Evolutionary conservation across 352 stramenopile genomes (phyloP).

Genomic region (Thalassiosira exigua): DNA sequence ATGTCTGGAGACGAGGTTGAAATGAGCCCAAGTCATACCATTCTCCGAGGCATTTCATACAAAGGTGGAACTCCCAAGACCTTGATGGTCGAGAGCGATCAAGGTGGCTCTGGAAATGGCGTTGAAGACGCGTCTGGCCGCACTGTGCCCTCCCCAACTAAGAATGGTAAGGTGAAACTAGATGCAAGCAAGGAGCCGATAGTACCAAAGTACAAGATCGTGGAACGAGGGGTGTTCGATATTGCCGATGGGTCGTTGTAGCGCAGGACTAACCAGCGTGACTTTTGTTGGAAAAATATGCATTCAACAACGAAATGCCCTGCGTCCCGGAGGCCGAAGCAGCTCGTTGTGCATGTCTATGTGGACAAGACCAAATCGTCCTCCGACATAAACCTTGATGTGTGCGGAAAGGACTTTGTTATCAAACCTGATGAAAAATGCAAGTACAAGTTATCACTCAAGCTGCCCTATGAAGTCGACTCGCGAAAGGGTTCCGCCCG

Average conservation of each 20-base stretch:
- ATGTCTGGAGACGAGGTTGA: conserved; percentile 48
- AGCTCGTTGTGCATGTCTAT: conserved; percentile 35
- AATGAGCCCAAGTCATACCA: conserved; percentile 55
- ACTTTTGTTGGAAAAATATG: too few relatives aligned
- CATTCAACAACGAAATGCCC: not conserved
- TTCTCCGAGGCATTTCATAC: conserved; percentile 64
- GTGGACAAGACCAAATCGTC: conserved; percentile 29
- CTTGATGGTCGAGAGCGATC: conserved; percentile 45
- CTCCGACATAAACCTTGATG: conserved; percentile 42
- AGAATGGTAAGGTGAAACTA: conserved; percentile 1
- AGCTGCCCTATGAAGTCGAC: conserved; percentile 37
- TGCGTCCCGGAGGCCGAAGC: conserved; percentile 27
- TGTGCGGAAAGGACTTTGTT: conserved; percentile 38
- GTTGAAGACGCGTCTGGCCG: not conserved
- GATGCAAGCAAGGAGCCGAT: too few relatives aligned
- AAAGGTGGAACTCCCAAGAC: conserved; percentile 60
- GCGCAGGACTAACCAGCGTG: too few relatives aligned
- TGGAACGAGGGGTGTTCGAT: conserved; percentile 49
- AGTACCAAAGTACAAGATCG: conserved; percentile 51
- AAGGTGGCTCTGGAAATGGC: not conserved
- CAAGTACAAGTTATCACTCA: conserved; percentile 25
- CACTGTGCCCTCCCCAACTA: not conserved
- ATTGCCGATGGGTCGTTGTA: conserved; percentile 40
- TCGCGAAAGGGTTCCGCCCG: conserved; percentile 36
- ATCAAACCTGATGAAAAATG: conserved; percentile 14